These are phyloP conservation scores for Entoloma clypeatum DNA, from an alignment of 1,284 basidiomycete genomes.

Conservation along the genomic window DNA sequence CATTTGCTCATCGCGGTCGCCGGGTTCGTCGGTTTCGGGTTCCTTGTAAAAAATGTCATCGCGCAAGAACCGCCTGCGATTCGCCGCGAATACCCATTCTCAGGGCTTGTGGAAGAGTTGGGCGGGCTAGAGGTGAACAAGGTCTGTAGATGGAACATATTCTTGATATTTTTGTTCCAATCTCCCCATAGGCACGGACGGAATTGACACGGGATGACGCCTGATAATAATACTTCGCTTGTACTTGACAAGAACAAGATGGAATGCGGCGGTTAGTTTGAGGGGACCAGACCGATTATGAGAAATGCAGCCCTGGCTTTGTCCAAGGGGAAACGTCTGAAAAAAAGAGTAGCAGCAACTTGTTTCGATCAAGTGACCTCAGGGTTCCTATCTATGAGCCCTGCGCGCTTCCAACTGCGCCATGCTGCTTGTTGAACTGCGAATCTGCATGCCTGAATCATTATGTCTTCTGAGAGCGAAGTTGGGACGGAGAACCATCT, in stretches of 20 bases:
- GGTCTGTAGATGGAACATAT: conserved; percentile 36
- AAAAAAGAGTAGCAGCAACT: conserved; percentile 23
- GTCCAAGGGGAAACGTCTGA: not conserved
- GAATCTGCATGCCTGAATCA: not conserved
- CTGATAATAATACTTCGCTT: conserved; percentile 12
- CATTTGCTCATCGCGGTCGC: conserved; percentile 60
- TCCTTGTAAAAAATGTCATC: conserved; percentile 48
- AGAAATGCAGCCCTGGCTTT: not conserved
- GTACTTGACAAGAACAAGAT: conserved; percentile 3
- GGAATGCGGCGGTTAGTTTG: not conserved
- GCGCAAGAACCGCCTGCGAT: conserved; percentile 59
- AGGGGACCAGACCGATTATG: not conserved
- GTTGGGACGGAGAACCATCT: not conserved
- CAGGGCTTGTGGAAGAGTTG: conserved; percentile 67
- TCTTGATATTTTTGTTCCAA: not conserved
- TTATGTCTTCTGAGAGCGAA: not conserved
- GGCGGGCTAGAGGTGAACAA: conserved; percentile 74
- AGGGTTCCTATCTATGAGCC: conserved; percentile 21
- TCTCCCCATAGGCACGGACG: conserved; percentile 28
- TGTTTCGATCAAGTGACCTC: conserved; percentile 27
- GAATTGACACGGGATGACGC: conserved; percentile 27
- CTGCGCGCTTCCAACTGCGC: conserved; percentile 26
- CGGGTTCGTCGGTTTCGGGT: conserved; percentile 57
- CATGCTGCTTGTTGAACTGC: conserved; percentile 19
- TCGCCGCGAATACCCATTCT: conserved; percentile 69